Evolutionary conservation across 495 filamentous ascomycete genomes (phyloP).

Genomic region (Amniculicola lignicola): DNA sequence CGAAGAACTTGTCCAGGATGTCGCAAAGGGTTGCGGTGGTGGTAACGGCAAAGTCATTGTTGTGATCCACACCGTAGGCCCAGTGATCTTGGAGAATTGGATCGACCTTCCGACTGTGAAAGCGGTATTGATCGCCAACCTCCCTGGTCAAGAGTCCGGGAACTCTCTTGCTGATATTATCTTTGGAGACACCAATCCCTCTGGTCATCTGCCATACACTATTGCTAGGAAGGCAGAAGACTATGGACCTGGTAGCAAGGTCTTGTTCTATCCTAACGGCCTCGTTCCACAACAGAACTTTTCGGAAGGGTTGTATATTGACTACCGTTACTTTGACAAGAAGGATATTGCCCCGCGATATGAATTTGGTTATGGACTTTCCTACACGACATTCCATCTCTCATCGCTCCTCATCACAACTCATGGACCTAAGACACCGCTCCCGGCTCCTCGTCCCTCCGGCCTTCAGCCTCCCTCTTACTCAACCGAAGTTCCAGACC

Average conservation of each 20-base stretch:
- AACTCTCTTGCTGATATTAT: slow-evolving; percentile 80
- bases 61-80: slow-evolving; percentile 86
- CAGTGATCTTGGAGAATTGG: slow-evolving; percentile 81
- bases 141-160: slow-evolving; percentile 89
- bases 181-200: slow-evolving; percentile 81
- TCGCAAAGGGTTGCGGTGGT: slow-evolving; percentile 66
- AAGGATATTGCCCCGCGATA: slow-evolving; percentile 62
- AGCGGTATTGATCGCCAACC: slow-evolving; percentile 78
- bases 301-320: slow-evolving; percentile 76
- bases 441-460: slow-evolving; percentile 59
- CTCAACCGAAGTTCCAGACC: slow-evolving; percentile 53
- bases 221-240: slow-evolving; percentile 76
- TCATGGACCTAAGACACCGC: slow-evolving; percentile 32
- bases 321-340: slow-evolving; percentile 90
- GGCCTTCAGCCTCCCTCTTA: slow-evolving; percentile 61
- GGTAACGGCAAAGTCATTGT: slow-evolving; percentile 72
- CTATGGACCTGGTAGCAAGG: slow-evolving; percentile 74
- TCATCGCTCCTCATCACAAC: slow-evolving; percentile 52
- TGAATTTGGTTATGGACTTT: slow-evolving; percentile 76
- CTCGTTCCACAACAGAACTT: slow-evolving; percentile 81
- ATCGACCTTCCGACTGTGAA: slow-evolving; percentile 75
- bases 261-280: slow-evolving; percentile 68
- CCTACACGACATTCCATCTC: slow-evolving; percentile 79
- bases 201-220: slow-evolving; percentile 85
- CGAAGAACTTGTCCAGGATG: slow-evolving; percentile 65